A percentile compares a stretch with the other conserved stretches of the same genome.
These are phyloP conservation scores for Russula abietina DNA, from an alignment of 768 basidiomycete genomes.

Conservation along the genomic window DNA sequence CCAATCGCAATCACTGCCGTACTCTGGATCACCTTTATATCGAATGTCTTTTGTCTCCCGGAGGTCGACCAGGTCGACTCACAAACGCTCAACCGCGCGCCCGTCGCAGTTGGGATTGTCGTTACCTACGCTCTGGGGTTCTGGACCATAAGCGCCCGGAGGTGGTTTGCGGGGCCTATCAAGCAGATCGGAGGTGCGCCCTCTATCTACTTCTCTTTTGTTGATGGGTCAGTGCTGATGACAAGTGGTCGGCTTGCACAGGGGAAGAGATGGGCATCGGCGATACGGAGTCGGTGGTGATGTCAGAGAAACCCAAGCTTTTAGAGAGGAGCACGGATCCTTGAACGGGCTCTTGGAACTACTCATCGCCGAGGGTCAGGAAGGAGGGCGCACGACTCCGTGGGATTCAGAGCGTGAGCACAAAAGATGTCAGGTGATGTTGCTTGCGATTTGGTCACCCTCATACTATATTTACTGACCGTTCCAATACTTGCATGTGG, in stretches of 20 bases:
- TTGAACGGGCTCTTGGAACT: not conserved
- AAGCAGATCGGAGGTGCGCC: constrained; percentile 45
- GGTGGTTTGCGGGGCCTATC: constrained; percentile 67
- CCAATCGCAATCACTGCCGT: constrained; percentile 54
- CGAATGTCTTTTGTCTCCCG: constrained; percentile 69
- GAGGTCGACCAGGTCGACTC: constrained; percentile 62
- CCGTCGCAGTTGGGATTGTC: constrained; percentile 73
- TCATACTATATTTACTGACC: too few relatives aligned
- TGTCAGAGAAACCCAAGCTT: constrained; percentile 17
- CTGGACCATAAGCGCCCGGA: constrained; percentile 68
- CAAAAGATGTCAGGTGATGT: not conserved
- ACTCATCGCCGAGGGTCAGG: too few relatives aligned
- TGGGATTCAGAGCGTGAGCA: not conserved
- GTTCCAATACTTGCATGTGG: too few relatives aligned
- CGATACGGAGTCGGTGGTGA: constrained; percentile 37
- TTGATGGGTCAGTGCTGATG: not conserved
- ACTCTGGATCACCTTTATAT: constrained; percentile 66
- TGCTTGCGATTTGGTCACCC: too few relatives aligned
- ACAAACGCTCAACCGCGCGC: constrained; percentile 68
- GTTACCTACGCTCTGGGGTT: constrained; percentile 54
- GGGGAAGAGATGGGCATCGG: constrained; percentile 48
- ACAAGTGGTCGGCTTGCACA: constrained; percentile 20
- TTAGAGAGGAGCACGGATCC: not conserved
- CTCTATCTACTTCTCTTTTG: not conserved
- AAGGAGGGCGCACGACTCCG: too few relatives aligned